phyloP scores from a whole-genome alignment of 805 yeast species.

The Teunomyces funiuensis region DNA sequence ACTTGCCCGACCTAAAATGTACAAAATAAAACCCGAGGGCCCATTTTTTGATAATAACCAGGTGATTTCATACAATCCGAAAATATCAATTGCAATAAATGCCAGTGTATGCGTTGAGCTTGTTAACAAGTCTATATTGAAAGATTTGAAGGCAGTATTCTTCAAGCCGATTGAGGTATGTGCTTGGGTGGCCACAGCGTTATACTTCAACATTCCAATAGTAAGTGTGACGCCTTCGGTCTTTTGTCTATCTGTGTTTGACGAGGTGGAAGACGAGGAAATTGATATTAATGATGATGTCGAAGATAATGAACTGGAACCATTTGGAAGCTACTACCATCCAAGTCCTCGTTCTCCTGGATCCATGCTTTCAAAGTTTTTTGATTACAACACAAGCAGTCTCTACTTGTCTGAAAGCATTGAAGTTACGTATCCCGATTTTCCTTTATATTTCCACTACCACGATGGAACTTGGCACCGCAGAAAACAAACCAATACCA shows the following conservation, averaged over 20 bases:
- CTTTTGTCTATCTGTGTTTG: background rate
- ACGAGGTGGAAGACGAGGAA: conserved; percentile 19
- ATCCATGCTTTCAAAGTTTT: conserved; percentile 1
- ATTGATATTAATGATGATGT: conserved; percentile 7
- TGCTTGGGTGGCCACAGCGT: background rate
- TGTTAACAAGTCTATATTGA: background rate
- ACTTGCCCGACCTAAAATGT: background rate
- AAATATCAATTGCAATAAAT: background rate
- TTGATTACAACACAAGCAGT: background rate
- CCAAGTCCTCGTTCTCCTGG: background rate
- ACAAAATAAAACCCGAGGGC: background rate
- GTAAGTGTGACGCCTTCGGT: conserved; percentile 1
- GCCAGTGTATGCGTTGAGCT: background rate
- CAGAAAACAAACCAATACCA: background rate
- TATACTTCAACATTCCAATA: background rate
- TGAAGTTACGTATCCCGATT: conserved; percentile 3
- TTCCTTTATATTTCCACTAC: background rate
- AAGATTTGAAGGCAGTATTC: background rate
- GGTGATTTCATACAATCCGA: background rate
- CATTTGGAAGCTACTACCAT: background rate
- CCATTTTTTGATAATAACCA: background rate
- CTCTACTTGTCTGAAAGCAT: background rate
- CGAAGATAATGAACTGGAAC: conserved; percentile 1
- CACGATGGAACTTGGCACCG: conserved; percentile 2
- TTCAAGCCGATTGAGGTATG: background rate